Conservation (phyloP, 345 rosid species). For the Brassica carinata region DNA sequence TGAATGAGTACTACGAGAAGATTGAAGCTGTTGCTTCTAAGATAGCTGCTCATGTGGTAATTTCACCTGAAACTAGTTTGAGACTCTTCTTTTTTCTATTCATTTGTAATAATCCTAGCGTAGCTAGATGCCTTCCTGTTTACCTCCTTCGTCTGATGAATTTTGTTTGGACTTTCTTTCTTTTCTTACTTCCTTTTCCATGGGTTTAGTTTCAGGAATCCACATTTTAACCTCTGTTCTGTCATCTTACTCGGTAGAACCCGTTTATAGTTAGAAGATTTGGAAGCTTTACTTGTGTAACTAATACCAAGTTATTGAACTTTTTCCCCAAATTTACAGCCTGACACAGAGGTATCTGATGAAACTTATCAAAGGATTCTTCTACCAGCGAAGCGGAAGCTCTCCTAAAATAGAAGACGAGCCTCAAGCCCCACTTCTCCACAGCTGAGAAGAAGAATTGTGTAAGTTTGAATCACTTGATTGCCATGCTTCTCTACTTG, state of each 20-base stretch:
- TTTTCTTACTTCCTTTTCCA: not conserved
- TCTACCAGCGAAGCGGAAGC: not conserved
- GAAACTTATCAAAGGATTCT: not conserved
- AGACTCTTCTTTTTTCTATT: no score
- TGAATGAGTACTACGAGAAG: constrained; percentile 80
- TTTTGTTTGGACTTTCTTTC: not conserved
- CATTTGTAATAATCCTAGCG: not conserved
- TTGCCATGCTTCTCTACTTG: not conserved
- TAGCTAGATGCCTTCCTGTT: not conserved
- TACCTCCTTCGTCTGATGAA: no score
- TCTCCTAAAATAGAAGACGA: not conserved
- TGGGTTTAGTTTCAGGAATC: not conserved
- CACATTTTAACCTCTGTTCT: not conserved
- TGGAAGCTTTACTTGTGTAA: not conserved
- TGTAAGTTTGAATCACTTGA: not conserved
- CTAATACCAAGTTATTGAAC: not conserved
- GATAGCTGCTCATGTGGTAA: constrained; percentile 34
- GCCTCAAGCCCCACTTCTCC: constrained; percentile 5
- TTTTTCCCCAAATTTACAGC: not conserved
- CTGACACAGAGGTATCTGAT: not conserved
- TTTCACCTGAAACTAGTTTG: not conserved
- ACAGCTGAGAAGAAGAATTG: constrained; percentile 1
- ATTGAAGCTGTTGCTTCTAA: constrained; percentile 73
- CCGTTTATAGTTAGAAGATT: not conserved
- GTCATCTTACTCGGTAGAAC: not conserved